Conservation (phyloP, 768 basidiomycete species). For the Termitomyces sp. region DNA sequence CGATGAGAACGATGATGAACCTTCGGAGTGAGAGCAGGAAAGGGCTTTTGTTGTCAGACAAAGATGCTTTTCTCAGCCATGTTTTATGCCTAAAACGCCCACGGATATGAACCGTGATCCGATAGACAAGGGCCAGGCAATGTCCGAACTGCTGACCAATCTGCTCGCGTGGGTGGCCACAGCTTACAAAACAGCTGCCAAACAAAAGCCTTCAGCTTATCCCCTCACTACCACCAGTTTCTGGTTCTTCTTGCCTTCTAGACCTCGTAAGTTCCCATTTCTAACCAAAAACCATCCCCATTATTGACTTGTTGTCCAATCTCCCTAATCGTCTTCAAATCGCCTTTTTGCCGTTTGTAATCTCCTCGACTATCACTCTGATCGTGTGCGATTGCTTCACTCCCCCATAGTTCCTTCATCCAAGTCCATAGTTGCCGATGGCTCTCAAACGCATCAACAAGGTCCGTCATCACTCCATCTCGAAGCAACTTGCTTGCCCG, state of each 20-base stretch:
- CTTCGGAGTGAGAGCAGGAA: not conserved
- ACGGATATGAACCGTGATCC: conserved; percentile 2
- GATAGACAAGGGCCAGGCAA: conserved; percentile 11
- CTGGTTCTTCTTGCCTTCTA: conserved; percentile 20
- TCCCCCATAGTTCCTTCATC: conserved; percentile 24
- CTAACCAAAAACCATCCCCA: not conserved
- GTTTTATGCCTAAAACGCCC: not conserved
- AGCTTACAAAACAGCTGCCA: conserved; percentile 42
- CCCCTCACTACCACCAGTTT: conserved; percentile 46
- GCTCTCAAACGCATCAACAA: conserved; percentile 99
- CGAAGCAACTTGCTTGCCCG: conserved; percentile 9
- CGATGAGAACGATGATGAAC: not conserved
- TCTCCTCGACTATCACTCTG: conserved; percentile 24
- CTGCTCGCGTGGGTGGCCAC: conserved; percentile 24
- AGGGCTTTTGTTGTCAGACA: not conserved
- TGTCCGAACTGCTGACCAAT: conserved; percentile 31
- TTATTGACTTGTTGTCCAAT: conserved; percentile 15
- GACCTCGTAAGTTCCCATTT: conserved; percentile 27
- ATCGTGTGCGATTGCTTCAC: conserved; percentile 39
- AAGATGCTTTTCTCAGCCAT: not conserved
- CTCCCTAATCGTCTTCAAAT: conserved; percentile 27
- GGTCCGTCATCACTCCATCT: conserved; percentile 36
- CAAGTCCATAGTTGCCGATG: conserved; percentile 46
- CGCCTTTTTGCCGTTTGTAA: conserved; percentile 19
- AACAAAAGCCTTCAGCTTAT: conserved; percentile 38